These are phyloP conservation scores for Acmispon strigosus DNA, from an alignment of 306 rosid genomes.

Conservation along the genomic window DNA sequence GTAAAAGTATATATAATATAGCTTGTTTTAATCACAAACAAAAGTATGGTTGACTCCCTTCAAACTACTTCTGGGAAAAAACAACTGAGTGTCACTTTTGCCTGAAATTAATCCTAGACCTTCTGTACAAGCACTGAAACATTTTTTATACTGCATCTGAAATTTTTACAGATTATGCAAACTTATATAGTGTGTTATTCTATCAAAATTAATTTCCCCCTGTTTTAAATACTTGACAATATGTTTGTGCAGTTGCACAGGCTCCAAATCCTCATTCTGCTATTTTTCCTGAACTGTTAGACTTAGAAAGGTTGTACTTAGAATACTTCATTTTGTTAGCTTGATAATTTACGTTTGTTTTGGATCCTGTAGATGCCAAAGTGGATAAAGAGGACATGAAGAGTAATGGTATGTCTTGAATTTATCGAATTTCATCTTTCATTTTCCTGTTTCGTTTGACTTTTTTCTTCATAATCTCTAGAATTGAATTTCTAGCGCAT, in stretches of 20 bases:
- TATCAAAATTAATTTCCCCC: background rate
- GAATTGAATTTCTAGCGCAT: background rate
- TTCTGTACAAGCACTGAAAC: background rate
- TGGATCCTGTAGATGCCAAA: slow-evolving; percentile 55
- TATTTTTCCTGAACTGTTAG: background rate
- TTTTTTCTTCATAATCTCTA: background rate
- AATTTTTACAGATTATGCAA: background rate
- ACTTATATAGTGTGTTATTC: background rate
- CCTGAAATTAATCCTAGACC: background rate
- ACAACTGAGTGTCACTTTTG: background rate
- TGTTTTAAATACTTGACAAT: background rate
- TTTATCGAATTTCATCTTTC: slow-evolving; percentile 12
- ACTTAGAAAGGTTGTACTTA: background rate
- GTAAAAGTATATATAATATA: background rate
- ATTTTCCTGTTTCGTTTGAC: background rate
- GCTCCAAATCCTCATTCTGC: slow-evolving; percentile 4
- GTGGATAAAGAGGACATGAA: slow-evolving; percentile 69
- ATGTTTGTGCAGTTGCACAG: background rate
- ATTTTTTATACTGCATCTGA: background rate
- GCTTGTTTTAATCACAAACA: background rate
- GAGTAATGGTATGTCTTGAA: slow-evolving; percentile 53
- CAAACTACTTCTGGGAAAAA: too few relatives aligned
- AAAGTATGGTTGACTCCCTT: background rate
- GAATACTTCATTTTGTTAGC: slow-evolving; percentile 11
- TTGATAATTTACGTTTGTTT: slow-evolving; percentile 18